Conservation (phyloP, 2,329 filamentous ascomycete genomes). For the Penicillium sp. region DNA sequence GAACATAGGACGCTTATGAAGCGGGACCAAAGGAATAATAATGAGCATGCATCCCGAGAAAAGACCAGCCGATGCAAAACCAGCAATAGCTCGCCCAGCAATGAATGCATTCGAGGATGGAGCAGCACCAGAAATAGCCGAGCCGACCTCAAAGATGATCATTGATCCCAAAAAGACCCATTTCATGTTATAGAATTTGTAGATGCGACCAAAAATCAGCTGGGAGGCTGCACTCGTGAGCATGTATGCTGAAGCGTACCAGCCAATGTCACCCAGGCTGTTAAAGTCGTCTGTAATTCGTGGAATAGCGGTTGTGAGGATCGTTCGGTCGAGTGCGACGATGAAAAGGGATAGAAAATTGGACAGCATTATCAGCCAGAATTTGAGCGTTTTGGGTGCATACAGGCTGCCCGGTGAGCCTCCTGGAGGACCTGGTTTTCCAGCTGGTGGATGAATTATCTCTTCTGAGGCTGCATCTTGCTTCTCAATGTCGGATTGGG, state of each 20-base stretch:
- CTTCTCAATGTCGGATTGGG: not conserved
- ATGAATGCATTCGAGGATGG: slow-evolving; percentile 32
- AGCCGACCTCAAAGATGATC: not conserved
- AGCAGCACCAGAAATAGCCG: slow-evolving; percentile 30
- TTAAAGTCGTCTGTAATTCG: slow-evolving; percentile 24
- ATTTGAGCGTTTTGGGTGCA: not conserved
- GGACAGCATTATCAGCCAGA: not conserved
- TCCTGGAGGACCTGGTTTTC: not conserved
- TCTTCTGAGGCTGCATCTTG: not conserved
- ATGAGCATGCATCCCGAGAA: slow-evolving; percentile 19
- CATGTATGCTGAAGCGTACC: slow-evolving; percentile 57
- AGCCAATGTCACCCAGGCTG: slow-evolving; percentile 56
- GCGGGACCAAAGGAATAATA: slow-evolving; percentile 6
- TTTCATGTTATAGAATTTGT: slow-evolving; percentile 38
- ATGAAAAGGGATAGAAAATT: slow-evolving; percentile 24
- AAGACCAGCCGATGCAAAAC: slow-evolving; percentile 29
- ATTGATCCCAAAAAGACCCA: slow-evolving; percentile 25
- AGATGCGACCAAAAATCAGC: slow-evolving; percentile 36
- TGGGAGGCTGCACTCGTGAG: slow-evolving; percentile 36
- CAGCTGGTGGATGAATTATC: not conserved
- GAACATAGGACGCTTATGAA: slow-evolving; percentile 26
- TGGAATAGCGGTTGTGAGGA: slow-evolving; percentile 26
- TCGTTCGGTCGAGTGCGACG: slow-evolving; percentile 45
- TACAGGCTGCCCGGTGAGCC: not conserved
- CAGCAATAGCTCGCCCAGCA: slow-evolving; percentile 31